phyloP scores from a whole-genome alignment of 495 filamentous ascomycete species.

The Daldinia vernicosa region DNA sequence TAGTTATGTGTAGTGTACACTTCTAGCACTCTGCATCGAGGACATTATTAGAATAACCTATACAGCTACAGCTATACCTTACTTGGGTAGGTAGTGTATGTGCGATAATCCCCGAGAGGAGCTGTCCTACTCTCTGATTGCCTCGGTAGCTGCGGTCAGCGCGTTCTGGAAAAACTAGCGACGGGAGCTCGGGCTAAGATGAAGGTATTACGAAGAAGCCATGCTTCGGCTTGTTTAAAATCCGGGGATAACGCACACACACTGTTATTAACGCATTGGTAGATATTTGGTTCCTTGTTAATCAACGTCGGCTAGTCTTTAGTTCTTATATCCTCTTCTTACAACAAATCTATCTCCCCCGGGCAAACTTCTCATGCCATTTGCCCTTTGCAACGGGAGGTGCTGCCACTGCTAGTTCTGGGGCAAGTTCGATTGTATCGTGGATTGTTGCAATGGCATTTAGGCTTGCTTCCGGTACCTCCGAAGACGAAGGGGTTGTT shows the following conservation, averaged over 20 bases:
- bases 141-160: background rate
- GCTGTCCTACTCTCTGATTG: background rate
- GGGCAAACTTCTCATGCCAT: conserved; percentile 89
- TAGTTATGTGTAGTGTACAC: background rate
- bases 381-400: conserved; percentile 69
- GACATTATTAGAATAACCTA: background rate
- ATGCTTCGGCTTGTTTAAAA: background rate
- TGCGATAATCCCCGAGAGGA: background rate
- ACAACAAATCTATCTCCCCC: conserved; percentile 46
- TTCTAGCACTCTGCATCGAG: background rate
- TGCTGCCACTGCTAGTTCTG: conserved; percentile 48
- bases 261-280: background rate
- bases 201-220: background rate
- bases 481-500: conserved; percentile 22
- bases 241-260: background rate
- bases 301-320: too few relatives aligned
- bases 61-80: background rate
- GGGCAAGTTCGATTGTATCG: conserved; percentile 75
- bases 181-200: background rate
- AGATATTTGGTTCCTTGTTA: background rate
- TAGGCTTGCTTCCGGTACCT: conserved; percentile 55
- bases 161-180: background rate
- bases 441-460: conserved; percentile 73
- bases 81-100: background rate
- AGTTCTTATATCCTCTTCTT: background rate